Evolutionary conservation across 2,329 filamentous ascomycete genomes (phyloP).

Genomic region (Scedosporium dehoogii): DNA sequence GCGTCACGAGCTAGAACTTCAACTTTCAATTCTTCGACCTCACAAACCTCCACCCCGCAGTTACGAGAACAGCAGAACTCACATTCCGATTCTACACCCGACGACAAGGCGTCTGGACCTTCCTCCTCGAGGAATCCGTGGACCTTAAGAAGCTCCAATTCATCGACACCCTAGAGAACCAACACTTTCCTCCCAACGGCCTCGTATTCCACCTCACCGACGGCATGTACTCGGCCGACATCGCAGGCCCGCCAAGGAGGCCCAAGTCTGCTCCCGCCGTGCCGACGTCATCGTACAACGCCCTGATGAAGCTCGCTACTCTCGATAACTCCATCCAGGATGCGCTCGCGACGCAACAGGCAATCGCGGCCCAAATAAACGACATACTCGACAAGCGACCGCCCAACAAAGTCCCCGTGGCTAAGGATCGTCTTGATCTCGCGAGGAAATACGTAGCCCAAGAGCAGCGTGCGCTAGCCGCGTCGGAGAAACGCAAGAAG

Average conservation of each 20-base stretch:
- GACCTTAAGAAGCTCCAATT: slow-evolving; percentile 68
- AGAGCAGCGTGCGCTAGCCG: slow-evolving; percentile 57
- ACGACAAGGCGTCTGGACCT: slow-evolving; percentile 39
- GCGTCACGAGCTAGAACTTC: slow-evolving; percentile 52
- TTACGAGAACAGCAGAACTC: slow-evolving; percentile 57
- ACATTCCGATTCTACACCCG: slow-evolving; percentile 67
- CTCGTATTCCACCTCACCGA: slow-evolving; percentile 79
- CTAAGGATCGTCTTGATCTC: slow-evolving; percentile 37
- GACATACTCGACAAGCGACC: slow-evolving; percentile 34
- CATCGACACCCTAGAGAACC: slow-evolving; percentile 60
- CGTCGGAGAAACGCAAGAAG: slow-evolving; percentile 51
- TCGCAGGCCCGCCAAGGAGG: slow-evolving; percentile 32
- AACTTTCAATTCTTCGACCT: slow-evolving; percentile 82
- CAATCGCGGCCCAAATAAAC: slow-evolving; percentile 71
- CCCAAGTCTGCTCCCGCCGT: slow-evolving; percentile 42
- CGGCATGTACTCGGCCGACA: slow-evolving; percentile 74
- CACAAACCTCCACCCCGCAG: slow-evolving; percentile 45
- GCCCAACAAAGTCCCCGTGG: slow-evolving; percentile 32
- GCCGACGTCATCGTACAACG: slow-evolving; percentile 72
- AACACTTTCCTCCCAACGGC: slow-evolving; percentile 70
- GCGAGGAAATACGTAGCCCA: slow-evolving; percentile 45
- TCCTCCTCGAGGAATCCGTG: slow-evolving; percentile 63
- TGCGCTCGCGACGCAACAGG: slow-evolving; percentile 65
- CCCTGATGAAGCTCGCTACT: slow-evolving; percentile 78
- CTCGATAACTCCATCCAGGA: slow-evolving; percentile 88